Evolutionary conservation across 1,284 basidiomycete species (phyloP), one percentile per base, ranked within the genome.

Genomic region (Ganoderma leucocontextum): DNA sequence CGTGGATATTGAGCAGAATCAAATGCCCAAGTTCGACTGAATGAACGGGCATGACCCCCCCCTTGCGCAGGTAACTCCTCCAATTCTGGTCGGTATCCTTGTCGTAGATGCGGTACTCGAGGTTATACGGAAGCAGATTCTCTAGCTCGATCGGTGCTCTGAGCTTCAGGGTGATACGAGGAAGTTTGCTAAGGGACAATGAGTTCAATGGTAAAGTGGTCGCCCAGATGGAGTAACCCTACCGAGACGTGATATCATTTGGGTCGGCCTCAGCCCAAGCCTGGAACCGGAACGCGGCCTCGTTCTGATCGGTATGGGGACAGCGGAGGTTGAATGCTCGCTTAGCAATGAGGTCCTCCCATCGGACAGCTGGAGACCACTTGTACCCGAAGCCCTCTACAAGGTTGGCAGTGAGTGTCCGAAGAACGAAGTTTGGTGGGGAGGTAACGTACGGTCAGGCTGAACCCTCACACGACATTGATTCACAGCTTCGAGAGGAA

Each of bases 91-190:
- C 92, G 1, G 93, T 93, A 71, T 98, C 91, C 83, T 97, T 98
- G 85, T 99, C 97, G 75, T 97, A 99, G 64, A 99, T 93, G 29
- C 96, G 89, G 82, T 98, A 99, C 77, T 97, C 94, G 66, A 99
- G 83, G 77, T 99, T 96, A 82, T 94, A 98, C 0, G 98, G 98
- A 57, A 99, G 83, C 33, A 99, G 82, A 77, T 99, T 99, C 82
- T 99, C 98, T 12, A 99, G 84, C 78, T 99, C 98, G 44, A 99
- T 87, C 0, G 98, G 98, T 10, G 98, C 96, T n/a, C 96, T 91
- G 64, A 99, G 87, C 65, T 90, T 91, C 52, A 99, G 84, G 60
- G 89, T 91, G 69, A 99, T 89, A 77, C 91, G 92, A 0, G 97
- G 97, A 74, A 94, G 94, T 79, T 89, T 90, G 65, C 94, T 96